Evolutionary conservation across 2,329 filamentous ascomycete genomes (phyloP).

Genomic region (Metarhizium brunneum): DNA sequence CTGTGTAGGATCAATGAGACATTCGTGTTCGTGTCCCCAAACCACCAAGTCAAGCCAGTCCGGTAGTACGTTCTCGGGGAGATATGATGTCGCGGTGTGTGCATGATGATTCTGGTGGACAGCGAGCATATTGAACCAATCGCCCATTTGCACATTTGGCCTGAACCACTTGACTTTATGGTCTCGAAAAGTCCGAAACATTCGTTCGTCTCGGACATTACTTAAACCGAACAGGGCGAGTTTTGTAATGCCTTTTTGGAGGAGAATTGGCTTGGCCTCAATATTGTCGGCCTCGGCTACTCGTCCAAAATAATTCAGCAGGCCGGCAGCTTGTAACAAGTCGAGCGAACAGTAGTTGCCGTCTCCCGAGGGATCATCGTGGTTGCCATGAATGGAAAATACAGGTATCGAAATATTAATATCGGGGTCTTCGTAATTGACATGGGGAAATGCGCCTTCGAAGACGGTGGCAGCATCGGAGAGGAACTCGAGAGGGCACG

Average conservation of each 20-base stretch:
- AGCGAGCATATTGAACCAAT: slow-evolving; percentile 94
- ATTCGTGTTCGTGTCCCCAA: slow-evolving; percentile 98
- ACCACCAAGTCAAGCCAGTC: slow-evolving; percentile 85
- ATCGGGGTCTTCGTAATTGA: slow-evolving; percentile 95
- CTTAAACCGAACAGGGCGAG: slow-evolving; percentile 89
- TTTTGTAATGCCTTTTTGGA: slow-evolving; percentile 91
- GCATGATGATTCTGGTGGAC: slow-evolving; percentile 96
- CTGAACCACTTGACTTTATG: slow-evolving; percentile 90
- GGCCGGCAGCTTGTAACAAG: slow-evolving; percentile 77
- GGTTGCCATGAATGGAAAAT: slow-evolving; percentile 97
- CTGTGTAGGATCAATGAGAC: slow-evolving; percentile 70
- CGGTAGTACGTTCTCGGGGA: slow-evolving; percentile 88
- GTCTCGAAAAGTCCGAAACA: slow-evolving; percentile 89
- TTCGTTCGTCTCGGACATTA: slow-evolving; percentile 89
- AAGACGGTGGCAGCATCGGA: slow-evolving; percentile 91
- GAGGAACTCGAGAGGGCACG: slow-evolving; percentile 88
- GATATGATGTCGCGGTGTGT: slow-evolving; percentile 83
- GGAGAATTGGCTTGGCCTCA: slow-evolving; percentile 76
- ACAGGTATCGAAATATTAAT: slow-evolving; percentile 97
- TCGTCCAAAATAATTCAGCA: slow-evolving; percentile 93
- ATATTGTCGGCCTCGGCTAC: slow-evolving; percentile 92
- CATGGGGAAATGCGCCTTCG: slow-evolving; percentile 79
- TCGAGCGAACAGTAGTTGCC: slow-evolving; percentile 88
- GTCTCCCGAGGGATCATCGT: slow-evolving; percentile 96
- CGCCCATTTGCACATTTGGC: slow-evolving; percentile 65